Percentiles rank a stretch among this genome's conserved stretches.
Conservation (phyloP, 495 filamentous ascomycete genomes). For the Penicillium steckii region DNA sequence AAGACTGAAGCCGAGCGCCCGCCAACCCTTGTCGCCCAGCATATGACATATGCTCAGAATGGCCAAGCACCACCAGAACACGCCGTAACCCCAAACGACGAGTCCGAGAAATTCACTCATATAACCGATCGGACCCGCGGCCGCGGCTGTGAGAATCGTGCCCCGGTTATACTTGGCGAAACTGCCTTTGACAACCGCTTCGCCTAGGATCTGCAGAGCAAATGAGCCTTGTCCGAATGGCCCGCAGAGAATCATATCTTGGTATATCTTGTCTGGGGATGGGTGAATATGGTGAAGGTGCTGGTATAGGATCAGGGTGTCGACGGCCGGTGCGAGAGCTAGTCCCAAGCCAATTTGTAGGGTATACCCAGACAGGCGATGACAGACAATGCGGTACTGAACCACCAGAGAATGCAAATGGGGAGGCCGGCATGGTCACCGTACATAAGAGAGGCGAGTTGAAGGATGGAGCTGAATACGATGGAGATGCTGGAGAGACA, state of each 20-base stretch:
- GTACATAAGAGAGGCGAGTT: slow-evolving; percentile 24
- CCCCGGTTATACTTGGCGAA: slow-evolving; percentile 30
- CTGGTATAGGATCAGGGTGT: slow-evolving; percentile 23
- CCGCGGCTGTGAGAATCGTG: slow-evolving; percentile 22
- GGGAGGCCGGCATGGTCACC: slow-evolving; percentile 16
- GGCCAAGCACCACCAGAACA: slow-evolving; percentile 37
- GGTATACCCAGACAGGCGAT: slow-evolving; percentile 22
- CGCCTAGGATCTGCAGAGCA: slow-evolving; percentile 28
- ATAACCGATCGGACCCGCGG: slow-evolving; percentile 16
- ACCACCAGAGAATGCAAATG: slow-evolving; percentile 34
- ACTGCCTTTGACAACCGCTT: slow-evolving; percentile 14
- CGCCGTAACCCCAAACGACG: slow-evolving; percentile 29
- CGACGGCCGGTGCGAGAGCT: slow-evolving; percentile 20
- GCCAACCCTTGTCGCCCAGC: slow-evolving; percentile 14
- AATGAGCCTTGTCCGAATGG: slow-evolving; percentile 35
- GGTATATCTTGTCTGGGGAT: slow-evolving; percentile 19
- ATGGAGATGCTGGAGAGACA: slow-evolving; percentile 34
- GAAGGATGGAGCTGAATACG: slow-evolving; percentile 27
- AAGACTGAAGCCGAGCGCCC: slow-evolving; percentile 19
- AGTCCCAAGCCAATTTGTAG: slow-evolving; percentile 28
- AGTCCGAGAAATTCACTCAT: slow-evolving; percentile 24
- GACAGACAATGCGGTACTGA: slow-evolving; percentile 23
- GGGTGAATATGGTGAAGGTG: slow-evolving; percentile 24
- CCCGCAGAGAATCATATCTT: slow-evolving; percentile 40
- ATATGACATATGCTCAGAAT: slow-evolving; percentile 31